Percentiles rank a stretch among this genome's conserved stretches.
Conservation (phyloP, 352 stramenopile species). For the Halophytophthora batemanensis region DNA sequence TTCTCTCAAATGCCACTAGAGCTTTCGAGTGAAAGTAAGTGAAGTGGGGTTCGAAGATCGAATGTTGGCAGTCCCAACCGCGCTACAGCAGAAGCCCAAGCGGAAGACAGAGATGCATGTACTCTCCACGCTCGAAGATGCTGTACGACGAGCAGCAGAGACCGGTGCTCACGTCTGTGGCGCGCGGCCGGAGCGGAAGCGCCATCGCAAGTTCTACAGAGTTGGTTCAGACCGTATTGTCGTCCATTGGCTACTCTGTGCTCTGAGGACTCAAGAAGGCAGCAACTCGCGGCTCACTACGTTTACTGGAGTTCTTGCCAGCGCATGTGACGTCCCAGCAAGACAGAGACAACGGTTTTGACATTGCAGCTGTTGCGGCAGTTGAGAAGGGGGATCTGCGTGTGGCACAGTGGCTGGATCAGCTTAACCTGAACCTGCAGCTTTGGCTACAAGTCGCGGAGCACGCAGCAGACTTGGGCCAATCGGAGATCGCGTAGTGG, state of each 20-base stretch:
- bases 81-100: no score
- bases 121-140: no score
- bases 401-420: background rate
- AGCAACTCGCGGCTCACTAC: background rate
- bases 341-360: background rate
- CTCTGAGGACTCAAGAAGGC: background rate
- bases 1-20: no score
- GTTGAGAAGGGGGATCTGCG: background rate
- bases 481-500: slow-evolving; percentile 1
- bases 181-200: no score
- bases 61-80: no score
- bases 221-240: background rate
- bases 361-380: background rate
- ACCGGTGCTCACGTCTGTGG: background rate
- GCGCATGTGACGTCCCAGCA: no score
- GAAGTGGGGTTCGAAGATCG: no score
- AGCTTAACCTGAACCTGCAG: background rate
- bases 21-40: no score
- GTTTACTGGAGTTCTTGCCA: background rate
- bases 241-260: background rate
- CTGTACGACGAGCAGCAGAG: background rate
- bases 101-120: no score
- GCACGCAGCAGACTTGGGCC: background rate
- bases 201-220: background rate
- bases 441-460: background rate